Conservation (phyloP, 805 yeast species). For the Candida oleophila region DNA sequence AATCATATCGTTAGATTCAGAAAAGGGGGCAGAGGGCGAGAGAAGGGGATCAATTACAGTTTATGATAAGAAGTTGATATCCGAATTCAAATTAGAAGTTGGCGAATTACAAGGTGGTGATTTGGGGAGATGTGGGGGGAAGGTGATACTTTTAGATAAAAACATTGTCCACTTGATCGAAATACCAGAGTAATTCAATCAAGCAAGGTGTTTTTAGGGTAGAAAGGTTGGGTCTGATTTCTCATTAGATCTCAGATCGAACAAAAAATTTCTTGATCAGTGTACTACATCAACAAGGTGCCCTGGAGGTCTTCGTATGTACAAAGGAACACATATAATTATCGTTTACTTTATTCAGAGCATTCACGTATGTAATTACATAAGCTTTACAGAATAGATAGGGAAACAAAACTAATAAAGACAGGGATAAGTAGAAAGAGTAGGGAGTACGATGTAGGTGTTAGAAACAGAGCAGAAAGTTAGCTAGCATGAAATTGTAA, state of each 20-base stretch:
- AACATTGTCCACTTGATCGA: background rate
- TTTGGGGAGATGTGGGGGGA: slow-evolving; percentile 2
- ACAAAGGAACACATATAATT: no score
- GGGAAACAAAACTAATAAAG: background rate
- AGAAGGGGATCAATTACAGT: background rate
- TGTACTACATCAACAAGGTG: no score
- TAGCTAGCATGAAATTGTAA: background rate
- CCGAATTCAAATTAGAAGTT: background rate
- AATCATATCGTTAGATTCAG: background rate
- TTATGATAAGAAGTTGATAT: slow-evolving; percentile 1
- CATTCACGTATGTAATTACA: no score
- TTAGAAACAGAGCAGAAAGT: background rate
- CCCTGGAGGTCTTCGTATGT: background rate
- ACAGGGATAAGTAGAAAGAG: background rate
- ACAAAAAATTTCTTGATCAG: no score
- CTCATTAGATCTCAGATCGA: no score
- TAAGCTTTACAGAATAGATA: no score
- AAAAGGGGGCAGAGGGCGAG: background rate
- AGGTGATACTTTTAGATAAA: background rate
- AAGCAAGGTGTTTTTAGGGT: no score
- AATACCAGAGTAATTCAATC: background rate
- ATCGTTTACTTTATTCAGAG: no score
- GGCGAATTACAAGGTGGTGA: slow-evolving; percentile 1
- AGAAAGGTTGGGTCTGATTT: no score
- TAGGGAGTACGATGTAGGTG: background rate